Base-by-base conservation (phyloP, 352 stramenopile species). In the Globisporangium cystogenes region DNA sequence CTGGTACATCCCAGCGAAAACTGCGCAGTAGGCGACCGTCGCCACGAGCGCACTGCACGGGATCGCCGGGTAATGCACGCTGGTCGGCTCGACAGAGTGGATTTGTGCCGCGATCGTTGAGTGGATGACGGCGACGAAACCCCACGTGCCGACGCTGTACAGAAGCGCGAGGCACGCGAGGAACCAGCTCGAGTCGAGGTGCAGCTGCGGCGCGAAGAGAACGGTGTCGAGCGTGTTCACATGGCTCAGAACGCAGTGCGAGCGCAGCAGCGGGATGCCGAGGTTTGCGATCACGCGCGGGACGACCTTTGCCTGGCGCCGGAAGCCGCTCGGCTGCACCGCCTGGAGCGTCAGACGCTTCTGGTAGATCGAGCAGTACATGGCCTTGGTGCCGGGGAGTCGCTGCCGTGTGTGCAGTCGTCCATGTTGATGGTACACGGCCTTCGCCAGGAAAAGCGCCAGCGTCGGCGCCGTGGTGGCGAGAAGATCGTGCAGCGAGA, bases 391-490 rank as follows among this genome's bases (percentile, higher is more conserved):
- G 18, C 53, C 53, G 14, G 53, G 53, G 27, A 27, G 46, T 16
- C 8, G 44, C 23, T 2, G 53, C 43, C 37, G 56, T 4, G 11
- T 23, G 7, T 21, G 18, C 8, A 29, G 20, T 18, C 45, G 27
- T 31, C 20, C 35, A 1, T 16, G 11, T 21, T 72, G 65, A 15
- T 58, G 36, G 29, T 59, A 64, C 0, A 65, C 14, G 7, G 18
- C 51, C 37, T 61, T 67, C 15, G 53, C 7, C 26, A 70, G 21
- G 29, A 72, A 46, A 14, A 72, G 29, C 21, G 55, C 23, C 2
- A 75, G 57, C 14, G 64, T 67, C 6, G 60, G 56, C 4, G 52
- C 47, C 2, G 67, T 70, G 54, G 53, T 68, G 24, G 63, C 52
- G 1, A 75, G 29, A 7, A 72, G 27, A 23, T 75, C 64, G 39